A percentile compares a stretch with the other conserved stretches of the same genome.
phyloP scores from a whole-genome alignment of 805 yeast species.

The Yarrowia sp. region DNA sequence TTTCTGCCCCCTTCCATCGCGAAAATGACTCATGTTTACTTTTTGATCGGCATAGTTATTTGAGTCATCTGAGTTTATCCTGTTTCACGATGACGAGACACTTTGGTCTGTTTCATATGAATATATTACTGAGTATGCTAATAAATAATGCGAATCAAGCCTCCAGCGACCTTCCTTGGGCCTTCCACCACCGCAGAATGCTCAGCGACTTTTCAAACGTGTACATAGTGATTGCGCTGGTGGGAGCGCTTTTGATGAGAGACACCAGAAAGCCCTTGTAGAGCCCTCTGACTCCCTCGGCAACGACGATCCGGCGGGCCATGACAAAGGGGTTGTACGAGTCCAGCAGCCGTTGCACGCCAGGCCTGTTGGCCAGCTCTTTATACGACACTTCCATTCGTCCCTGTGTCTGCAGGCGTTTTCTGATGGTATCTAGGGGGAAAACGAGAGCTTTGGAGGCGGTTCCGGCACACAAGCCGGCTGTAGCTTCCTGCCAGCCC shows the following conservation, averaged over 20 bases:
- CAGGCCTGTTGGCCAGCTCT: slow-evolving; percentile 40
- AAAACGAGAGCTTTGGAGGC: slow-evolving; percentile 75
- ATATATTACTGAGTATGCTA: slow-evolving; percentile 30
- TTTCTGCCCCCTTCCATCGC: background rate
- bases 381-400: slow-evolving; percentile 44
- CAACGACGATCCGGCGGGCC: slow-evolving; percentile 53
- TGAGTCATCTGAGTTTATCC: slow-evolving; percentile 10
- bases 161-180: slow-evolving; percentile 1
- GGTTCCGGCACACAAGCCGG: slow-evolving; percentile 80
- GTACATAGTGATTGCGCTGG: slow-evolving; percentile 66
- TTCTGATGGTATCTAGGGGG: slow-evolving; percentile 85
- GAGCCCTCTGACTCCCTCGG: slow-evolving; percentile 71
- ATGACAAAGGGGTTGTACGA: slow-evolving; percentile 45
- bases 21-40: slow-evolving; percentile 13
- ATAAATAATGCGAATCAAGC: slow-evolving; percentile 36
- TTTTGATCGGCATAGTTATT: slow-evolving; percentile 8
- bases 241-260: slow-evolving; percentile 77
- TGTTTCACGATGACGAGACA: background rate
- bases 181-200: slow-evolving; percentile 42
- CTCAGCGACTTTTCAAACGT: slow-evolving; percentile 59
- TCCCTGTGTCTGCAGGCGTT: slow-evolving; percentile 72
- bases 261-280: slow-evolving; percentile 80
- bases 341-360: slow-evolving; percentile 40
- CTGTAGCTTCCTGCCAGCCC: slow-evolving; percentile 55
- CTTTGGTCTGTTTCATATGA: too few species aligned